Base-by-base conservation (phyloP, 257 asterid species). In the Salvia miltiorrhiza region DNA sequence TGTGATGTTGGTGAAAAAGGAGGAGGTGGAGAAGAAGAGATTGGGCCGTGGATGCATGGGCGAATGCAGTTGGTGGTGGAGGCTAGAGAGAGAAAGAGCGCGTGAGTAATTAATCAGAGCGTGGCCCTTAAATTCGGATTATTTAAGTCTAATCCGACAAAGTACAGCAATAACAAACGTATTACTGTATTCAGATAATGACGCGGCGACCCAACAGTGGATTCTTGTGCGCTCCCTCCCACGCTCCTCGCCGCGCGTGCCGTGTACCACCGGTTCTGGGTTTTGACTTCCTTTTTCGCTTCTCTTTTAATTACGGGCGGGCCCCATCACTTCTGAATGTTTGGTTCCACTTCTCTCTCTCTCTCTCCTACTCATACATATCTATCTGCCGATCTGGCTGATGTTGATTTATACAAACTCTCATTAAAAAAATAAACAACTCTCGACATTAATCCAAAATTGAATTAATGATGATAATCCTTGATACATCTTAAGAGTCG, bases 131-230 rank as follows among this genome's bases (percentile, higher is more conserved):
- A 70, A 70, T 65, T 17, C 53, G 17, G 70, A 32, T 7, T 55
- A 21, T 3, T 14, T 56, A 1, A 52, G n/a, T 37, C 30, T 52
- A 61, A 57, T 53, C 70, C 17, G 72, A 65, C 66, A 39, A 52
- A 78, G 40, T 60, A 60, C 72, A 60, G 65, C 71, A 30, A 61
- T 20, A 10, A 16, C 40, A n/a, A n/a, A n/a, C n/a, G n/a, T n/a
- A n/a, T n/a, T n/a, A n/a, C n/a, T n/a, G 9, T 47, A 41, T 56
- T 32, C 19, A 17, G 63, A 71, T 54, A 74, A 63, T 75, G 80
- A 78, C 71, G 79, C 73, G 81, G 86, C 83, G 81, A 74, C 81
- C 59, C 0, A 57, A 45, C 79, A 56, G 70, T 67, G 70, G 78
- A 49, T 63, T 57, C 45, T 64, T 1, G 2, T 32, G 80, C n/a